Percentiles rank a stretch among this genome's conserved stretches.
phyloP scores from a whole-genome alignment of 345 rosid genomes.

The Trapa incisa region DNA sequence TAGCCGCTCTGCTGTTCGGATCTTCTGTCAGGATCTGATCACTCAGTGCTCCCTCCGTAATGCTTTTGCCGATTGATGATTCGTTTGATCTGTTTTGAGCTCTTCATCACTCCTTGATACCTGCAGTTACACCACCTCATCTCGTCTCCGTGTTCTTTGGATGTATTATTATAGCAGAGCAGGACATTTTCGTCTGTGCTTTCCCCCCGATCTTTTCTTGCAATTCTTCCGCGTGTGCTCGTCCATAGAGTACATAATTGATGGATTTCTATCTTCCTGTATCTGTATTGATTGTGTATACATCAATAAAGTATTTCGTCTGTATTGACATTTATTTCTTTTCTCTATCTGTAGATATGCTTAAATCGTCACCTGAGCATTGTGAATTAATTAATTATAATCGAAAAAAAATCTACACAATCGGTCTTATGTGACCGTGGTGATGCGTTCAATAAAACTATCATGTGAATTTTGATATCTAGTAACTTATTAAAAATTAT shows the following conservation, averaged over 20 bases:
- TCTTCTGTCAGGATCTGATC: slow-evolving; percentile 40
- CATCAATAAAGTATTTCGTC: not conserved
- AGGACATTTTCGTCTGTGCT: not conserved
- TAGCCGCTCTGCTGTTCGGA: slow-evolving; percentile 31
- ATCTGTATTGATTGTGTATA: not conserved
- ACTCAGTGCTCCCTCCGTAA: not conserved
- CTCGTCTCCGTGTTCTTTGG: not conserved
- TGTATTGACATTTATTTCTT: not conserved
- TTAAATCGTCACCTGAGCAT: not conserved
- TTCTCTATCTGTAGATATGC: not conserved
- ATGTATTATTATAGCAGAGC: not conserved
- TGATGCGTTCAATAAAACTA: too few relatives aligned
- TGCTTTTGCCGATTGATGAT: not conserved
- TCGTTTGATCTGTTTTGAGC: not conserved
- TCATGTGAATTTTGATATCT: too few relatives aligned
- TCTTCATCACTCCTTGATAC: not conserved
- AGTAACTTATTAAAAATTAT: too few relatives aligned
- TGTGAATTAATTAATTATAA: not conserved
- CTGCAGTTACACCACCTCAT: not conserved
- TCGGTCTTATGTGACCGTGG: too few relatives aligned
- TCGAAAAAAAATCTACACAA: too few relatives aligned
- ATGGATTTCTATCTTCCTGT: not conserved
- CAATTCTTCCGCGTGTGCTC: not conserved
- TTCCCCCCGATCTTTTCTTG: not conserved
- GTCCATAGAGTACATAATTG: not conserved